Base-by-base conservation (phyloP, 2,329 filamentous ascomycete species). In the Colletotrichum brevisporum region DNA sequence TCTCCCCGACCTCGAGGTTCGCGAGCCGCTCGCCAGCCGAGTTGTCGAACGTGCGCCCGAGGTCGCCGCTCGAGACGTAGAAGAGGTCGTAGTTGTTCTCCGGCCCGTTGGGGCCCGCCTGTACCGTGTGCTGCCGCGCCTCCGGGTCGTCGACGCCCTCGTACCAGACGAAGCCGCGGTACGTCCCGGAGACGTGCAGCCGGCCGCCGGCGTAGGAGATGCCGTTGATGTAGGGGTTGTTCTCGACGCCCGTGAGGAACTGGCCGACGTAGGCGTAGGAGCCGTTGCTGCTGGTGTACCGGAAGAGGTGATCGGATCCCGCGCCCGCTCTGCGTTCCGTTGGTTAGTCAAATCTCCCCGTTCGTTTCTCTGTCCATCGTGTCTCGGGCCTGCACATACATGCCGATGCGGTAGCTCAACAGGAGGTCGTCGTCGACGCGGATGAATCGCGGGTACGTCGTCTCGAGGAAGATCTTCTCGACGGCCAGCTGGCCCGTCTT, bases 181-280 rank as follows among this genome's bases (percentile, higher is more conserved):
- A 69, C 6, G 62, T 69, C n/a, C 67, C 67, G 8, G 67, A 69
- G 15, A 69, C 67, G 26, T 69, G 67, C 16, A 69, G 56, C 6
- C 56, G 55, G 24, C 67, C 67, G 62, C 41, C 47, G 26, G 56
- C 50, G 10, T 69, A 69, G 24, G 67, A 69, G 13, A 69, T 69
- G 63, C 67, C 67, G 56, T 69, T 69, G 51, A 69, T 67, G 56
- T 69, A 69, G 0, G 67, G 67, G 21, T 67, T 69, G 27, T 69
- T 69, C 0, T 61, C 21, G 62, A 69, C 62, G 13, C 67, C 67
- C 5, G 67, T 67, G 16, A 69, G 67, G 26, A 69, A 69, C 13
- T 69, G 67, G 18, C 67, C 67, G n/a, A 69, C n/a, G 18, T 67
- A 69, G 2, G 67, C 47, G n/a, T 69, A 69, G 2, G 56, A 56